phyloP scores from a whole-genome alignment of 805 yeast species.

The Saccharomycopsis javanensis region DNA sequence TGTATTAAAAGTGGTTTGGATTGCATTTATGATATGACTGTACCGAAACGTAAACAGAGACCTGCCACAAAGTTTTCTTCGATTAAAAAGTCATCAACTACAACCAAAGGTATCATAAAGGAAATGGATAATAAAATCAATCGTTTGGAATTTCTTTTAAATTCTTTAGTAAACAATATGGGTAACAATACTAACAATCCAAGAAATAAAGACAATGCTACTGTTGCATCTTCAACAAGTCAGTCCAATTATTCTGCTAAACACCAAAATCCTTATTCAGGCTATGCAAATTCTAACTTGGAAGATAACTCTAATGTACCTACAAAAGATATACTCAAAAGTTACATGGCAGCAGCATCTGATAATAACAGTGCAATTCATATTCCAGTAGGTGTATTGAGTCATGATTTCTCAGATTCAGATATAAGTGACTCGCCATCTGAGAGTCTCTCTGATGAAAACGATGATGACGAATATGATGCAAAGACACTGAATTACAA shows the following conservation, averaged over 20 bases:
- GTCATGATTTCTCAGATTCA: not conserved
- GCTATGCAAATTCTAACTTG: not conserved
- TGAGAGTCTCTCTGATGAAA: not conserved
- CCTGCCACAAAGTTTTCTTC: not conserved
- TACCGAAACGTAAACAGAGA: conserved; percentile 7
- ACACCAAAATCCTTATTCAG: not conserved
- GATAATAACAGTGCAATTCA: not conserved
- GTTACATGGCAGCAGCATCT: not conserved
- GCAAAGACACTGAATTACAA: no score
- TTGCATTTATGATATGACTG: conserved; percentile 31
- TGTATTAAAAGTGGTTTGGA: conserved; percentile 27
- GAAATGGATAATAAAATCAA: conserved; percentile 5
- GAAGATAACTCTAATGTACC: not conserved
- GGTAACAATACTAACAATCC: not conserved
- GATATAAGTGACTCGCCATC: not conserved
- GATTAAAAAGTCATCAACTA: not conserved
- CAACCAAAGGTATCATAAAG: not conserved
- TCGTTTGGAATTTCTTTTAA: conserved; percentile 1
- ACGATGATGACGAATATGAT: not conserved
- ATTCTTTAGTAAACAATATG: not conserved
- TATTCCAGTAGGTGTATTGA: not conserved
- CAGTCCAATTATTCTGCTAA: not conserved
- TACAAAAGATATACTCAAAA: not conserved
- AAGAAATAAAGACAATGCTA: not conserved
- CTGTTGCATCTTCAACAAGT: not conserved